Evolutionary conservation across 2,329 filamentous ascomycete species (phyloP).

Genomic region (Neoascochyta sp.): DNA sequence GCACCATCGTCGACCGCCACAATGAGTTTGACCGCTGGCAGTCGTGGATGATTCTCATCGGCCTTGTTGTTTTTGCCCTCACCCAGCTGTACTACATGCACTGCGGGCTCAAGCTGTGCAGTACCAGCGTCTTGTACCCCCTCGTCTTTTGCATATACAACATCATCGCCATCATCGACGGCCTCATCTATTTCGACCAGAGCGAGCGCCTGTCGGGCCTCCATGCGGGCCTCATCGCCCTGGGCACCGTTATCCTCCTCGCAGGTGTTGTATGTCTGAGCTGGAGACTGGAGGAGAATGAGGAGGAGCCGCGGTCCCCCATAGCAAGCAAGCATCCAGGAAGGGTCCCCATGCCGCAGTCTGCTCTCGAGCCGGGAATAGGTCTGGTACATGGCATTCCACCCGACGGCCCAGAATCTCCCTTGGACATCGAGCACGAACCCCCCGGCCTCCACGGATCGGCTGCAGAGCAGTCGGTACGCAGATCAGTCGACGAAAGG

Average conservation of each 20-base stretch:
- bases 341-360: constrained; percentile 49
- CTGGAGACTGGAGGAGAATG: constrained; percentile 81
- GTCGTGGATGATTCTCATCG: constrained; percentile 85
- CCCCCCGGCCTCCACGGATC: constrained; percentile 28
- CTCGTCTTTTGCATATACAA: constrained; percentile 99
- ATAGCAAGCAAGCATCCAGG: constrained; percentile 32
- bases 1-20: constrained; percentile 75
- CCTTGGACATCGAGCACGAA: constrained; percentile 28
- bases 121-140: constrained; percentile 91
- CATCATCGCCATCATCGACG: constrained; percentile 95
- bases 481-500: constrained; percentile 28
- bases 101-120: constrained; percentile 87
- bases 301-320: constrained; percentile 54
- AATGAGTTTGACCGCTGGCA: constrained; percentile 97
- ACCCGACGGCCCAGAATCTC: constrained; percentile 47
- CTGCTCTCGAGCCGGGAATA: constrained; percentile 74
- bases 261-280: constrained; percentile 86
- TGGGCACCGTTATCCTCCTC: constrained; percentile 83
- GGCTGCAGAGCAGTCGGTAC: constrained; percentile 23
- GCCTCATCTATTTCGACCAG: constrained; percentile 94
- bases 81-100: constrained; percentile 95
- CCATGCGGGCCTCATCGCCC: constrained; percentile 74
- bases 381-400: constrained; percentile 71
- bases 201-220: constrained; percentile 71
- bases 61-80: constrained; percentile 75